Evolutionary conservation across 2,329 filamentous ascomycete genomes (phyloP).

Genomic region (Pestalotiopsis fici): DNA sequence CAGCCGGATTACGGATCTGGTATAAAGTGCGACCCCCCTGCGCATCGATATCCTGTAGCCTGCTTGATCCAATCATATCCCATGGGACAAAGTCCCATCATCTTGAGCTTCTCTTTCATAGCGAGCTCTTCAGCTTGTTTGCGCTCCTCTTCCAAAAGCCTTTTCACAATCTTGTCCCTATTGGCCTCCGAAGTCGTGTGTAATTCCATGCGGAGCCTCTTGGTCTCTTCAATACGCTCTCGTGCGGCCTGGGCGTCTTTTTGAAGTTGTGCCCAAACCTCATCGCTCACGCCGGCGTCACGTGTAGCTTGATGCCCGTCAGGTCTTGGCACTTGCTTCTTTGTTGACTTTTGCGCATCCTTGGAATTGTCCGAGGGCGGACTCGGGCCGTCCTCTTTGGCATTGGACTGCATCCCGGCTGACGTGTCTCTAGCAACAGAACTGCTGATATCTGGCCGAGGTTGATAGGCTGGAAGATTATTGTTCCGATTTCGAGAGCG

Average conservation of each 20-base stretch:
- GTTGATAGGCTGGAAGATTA: neutral
- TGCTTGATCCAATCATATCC: constrained; percentile 67
- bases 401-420: neutral
- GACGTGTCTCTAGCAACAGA: neutral
- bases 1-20: too few relatives aligned
- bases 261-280: constrained; percentile 59
- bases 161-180: constrained; percentile 35
- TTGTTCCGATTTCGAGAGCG: neutral
- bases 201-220: constrained; percentile 27
- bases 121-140: constrained; percentile 33
- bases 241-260: neutral
- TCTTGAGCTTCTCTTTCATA: constrained; percentile 44
- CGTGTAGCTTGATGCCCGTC: constrained; percentile 28
- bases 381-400: neutral
- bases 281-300: constrained; percentile 61
- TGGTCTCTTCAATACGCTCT: constrained; percentile 37
- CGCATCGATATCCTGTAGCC: constrained; percentile 59
- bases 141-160: constrained; percentile 39
- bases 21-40: constrained; percentile 60
- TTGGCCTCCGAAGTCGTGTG: constrained; percentile 23
- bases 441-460: neutral
- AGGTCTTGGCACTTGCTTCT: neutral
- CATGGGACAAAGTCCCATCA: constrained; percentile 54
- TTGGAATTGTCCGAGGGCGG: neutral
- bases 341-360: constrained; percentile 11